Percentiles rank a stretch among this genome's conserved stretches.
Conservation (phyloP, 768 basidiomycete genomes). For the Lactarius deliciosus region DNA sequence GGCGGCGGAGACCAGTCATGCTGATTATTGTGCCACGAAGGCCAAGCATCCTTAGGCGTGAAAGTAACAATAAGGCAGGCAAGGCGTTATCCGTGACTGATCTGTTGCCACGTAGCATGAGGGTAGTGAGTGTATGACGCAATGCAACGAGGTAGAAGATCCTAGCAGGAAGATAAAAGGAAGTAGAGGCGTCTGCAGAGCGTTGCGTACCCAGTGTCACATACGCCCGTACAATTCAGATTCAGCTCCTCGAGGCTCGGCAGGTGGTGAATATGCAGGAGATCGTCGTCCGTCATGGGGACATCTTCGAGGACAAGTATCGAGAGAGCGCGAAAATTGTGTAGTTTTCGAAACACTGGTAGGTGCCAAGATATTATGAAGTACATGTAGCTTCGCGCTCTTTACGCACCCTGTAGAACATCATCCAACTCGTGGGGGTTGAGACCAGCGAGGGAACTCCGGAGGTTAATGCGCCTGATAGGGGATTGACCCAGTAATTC, state of each 20-base stretch:
- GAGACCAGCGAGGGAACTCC: constrained; percentile 39
- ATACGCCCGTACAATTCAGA: constrained; percentile 46
- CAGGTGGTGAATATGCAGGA: constrained; percentile 12
- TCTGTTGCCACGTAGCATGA: constrained; percentile 54
- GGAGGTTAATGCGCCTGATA: constrained; percentile 43
- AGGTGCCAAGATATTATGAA: constrained; percentile 29
- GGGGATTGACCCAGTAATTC: constrained; percentile 47
- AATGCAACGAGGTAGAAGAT: constrained; percentile 58
- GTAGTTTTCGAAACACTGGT: constrained; percentile 4
- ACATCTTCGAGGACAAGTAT: constrained; percentile 1
- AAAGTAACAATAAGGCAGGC: constrained; percentile 51
- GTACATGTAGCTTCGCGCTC: background rate
- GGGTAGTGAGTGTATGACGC: constrained; percentile 50
- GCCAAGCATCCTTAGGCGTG: constrained; percentile 49
- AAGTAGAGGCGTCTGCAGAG: background rate
- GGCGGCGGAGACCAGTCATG: constrained; percentile 57
- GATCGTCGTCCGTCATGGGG: background rate
- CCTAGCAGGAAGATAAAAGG: constrained; percentile 37
- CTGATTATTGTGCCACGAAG: constrained; percentile 53
- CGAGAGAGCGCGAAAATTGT: background rate
- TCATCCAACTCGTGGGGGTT: background rate
- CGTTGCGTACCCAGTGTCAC: background rate
- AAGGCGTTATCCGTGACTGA: constrained; percentile 56
- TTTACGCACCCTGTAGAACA: constrained; percentile 6
- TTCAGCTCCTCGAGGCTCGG: constrained; percentile 3